Evolutionary conservation across 768 basidiomycete genomes (phyloP), one percentile per base, ranked within the genome.

Genomic region (Rickenella mellea): DNA sequence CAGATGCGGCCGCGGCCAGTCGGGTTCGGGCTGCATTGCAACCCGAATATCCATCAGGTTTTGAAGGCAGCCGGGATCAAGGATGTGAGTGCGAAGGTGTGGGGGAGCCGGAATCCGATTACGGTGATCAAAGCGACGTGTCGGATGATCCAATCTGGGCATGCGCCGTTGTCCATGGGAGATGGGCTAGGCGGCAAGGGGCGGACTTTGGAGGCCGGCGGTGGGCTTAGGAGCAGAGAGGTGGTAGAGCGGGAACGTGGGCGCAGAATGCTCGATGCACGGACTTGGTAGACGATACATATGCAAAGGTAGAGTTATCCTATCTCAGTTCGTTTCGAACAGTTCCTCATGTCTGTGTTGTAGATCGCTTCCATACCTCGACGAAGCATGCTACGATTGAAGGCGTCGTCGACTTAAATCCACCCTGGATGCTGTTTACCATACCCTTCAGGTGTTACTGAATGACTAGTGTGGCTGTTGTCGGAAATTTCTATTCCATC

Each of bases 11-110:
- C 84, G 0, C 70, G 83, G 25, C 83, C 85, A 6, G 76, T 88
- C 56, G 96, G 96, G 2, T 98, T 98, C 58, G 96, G 96, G 6
- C 66, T 99, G 43, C 71, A 81, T 44, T 89, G 87, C 56, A 90
- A 93, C 53, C 92, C 90, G 1, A 76, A 80, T 54, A 64, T 99
- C 41, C 92, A 99, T 60, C 77, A 82, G 54, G 74, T 99, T 30
- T 71, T 93, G 54, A 86, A 88, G 50, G 91, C 92, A 0, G 93
- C 92, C 1, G 96, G 94, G 9, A 86, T 99, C 64, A 85, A 89
- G 59, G 94, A 99, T 63, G 73, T 87, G 31, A 91, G 87, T 51
- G 94, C 88, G 24, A 97, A 96, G 63, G 86, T 98, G 15, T 87
- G 88, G 78, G 92, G 94, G 12, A 92, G 87, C 55, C 69, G 86